phyloP scores from a whole-genome alignment of 768 basidiomycete genomes.

The Leucocoprinus leucothites region DNA sequence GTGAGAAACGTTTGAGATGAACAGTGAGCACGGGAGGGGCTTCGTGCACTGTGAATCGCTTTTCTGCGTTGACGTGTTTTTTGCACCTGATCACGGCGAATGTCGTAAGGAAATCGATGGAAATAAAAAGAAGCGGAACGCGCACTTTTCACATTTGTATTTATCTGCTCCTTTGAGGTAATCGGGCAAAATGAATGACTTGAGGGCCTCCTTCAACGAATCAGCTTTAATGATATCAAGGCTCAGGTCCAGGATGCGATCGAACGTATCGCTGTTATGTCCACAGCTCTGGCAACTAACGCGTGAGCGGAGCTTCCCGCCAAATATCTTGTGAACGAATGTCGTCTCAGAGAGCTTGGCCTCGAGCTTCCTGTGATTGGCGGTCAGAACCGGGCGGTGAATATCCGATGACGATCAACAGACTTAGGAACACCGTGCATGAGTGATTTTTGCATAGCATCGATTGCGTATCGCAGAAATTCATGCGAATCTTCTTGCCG shows the following conservation, averaged over 20 bases:
- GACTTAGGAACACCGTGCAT: constrained; percentile 70
- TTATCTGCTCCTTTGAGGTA: constrained; percentile 87
- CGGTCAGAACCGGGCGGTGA: constrained; percentile 5
- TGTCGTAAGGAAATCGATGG: background rate
- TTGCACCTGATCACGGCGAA: constrained; percentile 67
- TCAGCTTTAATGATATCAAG: constrained; percentile 74
- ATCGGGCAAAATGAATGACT: constrained; percentile 80
- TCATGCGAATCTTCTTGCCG: constrained; percentile 98
- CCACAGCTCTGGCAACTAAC: constrained; percentile 82
- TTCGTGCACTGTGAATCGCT: constrained; percentile 84
- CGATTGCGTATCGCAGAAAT: constrained; percentile 91
- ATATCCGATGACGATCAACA: constrained; percentile 23
- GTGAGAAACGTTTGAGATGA: constrained; percentile 94
- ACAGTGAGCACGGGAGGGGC: constrained; percentile 88
- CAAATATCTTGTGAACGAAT: constrained; percentile 94
- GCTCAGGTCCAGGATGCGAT: constrained; percentile 91
- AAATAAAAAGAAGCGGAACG: background rate
- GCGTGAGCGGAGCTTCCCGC: constrained; percentile 86
- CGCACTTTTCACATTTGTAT: constrained; percentile 96
- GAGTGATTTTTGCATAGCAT: constrained; percentile 85
- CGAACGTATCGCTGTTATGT: constrained; percentile 93
- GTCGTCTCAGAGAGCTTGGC: constrained; percentile 77
- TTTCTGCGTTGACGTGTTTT: constrained; percentile 84
- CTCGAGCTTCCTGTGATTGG: constrained; percentile 56
- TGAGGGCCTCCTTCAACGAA: constrained; percentile 67